Percentiles rank a stretch among this genome's conserved stretches.
Evolutionary conservation across 139 green algal species (phyloP).

Genomic region (Tetratostichococcus sp.): DNA sequence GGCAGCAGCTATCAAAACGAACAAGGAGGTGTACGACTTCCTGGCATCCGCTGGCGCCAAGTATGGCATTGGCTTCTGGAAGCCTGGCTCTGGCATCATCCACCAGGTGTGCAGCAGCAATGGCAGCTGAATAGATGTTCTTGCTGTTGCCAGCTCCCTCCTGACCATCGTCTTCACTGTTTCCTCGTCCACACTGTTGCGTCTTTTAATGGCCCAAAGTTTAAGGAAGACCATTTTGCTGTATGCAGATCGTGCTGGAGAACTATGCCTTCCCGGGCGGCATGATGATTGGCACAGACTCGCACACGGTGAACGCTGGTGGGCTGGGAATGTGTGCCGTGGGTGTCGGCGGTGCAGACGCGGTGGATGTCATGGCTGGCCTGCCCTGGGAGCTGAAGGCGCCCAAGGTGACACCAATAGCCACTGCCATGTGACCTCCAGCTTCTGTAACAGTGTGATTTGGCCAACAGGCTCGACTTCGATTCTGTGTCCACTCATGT

Average conservation of each 20-base stretch:
- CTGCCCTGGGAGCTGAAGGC: conserved; percentile 96
- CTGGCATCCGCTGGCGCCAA: conserved; percentile 84
- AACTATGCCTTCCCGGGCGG: conserved; percentile 92
- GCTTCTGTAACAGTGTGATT: not conserved
- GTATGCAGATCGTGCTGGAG: conserved; percentile 87
- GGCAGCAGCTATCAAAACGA: conserved; percentile 61
- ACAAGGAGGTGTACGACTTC: conserved; percentile 96
- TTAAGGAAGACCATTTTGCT: not conserved
- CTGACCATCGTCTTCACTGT: no score
- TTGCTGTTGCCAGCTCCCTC: no score
- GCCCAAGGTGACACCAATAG: conserved; percentile 34
- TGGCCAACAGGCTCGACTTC: no score
- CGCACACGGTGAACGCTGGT: conserved; percentile 91
- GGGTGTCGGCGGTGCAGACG: conserved; percentile 88
- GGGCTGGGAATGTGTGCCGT: conserved; percentile 87
- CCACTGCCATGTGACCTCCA: not conserved
- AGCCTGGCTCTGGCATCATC: conserved; percentile 90
- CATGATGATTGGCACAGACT: conserved; percentile 96
- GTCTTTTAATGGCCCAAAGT: no score
- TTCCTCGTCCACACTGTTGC: no score
- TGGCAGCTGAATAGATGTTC: no score
- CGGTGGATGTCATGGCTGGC: conserved; percentile 95
- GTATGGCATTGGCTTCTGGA: conserved; percentile 94
- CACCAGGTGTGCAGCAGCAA: conserved; percentile 65
- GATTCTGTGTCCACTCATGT: no score